A percentile compares a stretch with the other conserved stretches of the same genome.
phyloP scores from a whole-genome alignment of 331 rosid species.

The Telfairia occidentalis region DNA sequence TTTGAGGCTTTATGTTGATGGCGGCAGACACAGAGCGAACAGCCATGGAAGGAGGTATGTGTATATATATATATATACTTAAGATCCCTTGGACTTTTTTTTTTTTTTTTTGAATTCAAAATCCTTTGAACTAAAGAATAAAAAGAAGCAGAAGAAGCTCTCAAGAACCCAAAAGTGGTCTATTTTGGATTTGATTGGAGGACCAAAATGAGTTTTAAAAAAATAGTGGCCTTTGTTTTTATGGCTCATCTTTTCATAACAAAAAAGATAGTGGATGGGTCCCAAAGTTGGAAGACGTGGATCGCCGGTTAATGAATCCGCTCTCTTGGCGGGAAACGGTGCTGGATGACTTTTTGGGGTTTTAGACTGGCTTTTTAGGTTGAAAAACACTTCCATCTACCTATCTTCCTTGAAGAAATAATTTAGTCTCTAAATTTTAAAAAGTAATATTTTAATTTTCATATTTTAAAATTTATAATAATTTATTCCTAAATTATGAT shows the following conservation, averaged over 20 bases:
- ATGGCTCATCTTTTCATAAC: slow-evolving; percentile 3
- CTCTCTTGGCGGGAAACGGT: slow-evolving; percentile 11
- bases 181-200: not conserved
- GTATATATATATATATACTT: not conserved
- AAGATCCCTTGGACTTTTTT: not conserved
- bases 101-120: too few species aligned
- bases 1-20: slow-evolving; percentile 19
- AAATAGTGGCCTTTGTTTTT: not conserved
- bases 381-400: too few species aligned
- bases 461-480: too few species aligned
- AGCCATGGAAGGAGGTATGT: slow-evolving; percentile 20
- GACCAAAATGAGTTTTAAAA: not conserved
- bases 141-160: not conserved
- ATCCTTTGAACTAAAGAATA: not conserved
- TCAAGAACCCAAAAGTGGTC: not conserved
- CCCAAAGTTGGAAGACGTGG: not conserved
- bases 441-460: too few species aligned
- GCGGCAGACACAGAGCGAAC: slow-evolving; percentile 55
- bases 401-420: too few species aligned
- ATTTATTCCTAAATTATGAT: too few species aligned
- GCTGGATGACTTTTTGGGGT: not conserved
- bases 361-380: too few species aligned
- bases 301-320: not conserved
- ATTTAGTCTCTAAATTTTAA: too few species aligned
- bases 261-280: not conserved